Evolutionary conservation across 2,329 filamentous ascomycete species (phyloP), one percentile per base, ranked within the genome.

Genomic region (Diaporthe amygdali): DNA sequence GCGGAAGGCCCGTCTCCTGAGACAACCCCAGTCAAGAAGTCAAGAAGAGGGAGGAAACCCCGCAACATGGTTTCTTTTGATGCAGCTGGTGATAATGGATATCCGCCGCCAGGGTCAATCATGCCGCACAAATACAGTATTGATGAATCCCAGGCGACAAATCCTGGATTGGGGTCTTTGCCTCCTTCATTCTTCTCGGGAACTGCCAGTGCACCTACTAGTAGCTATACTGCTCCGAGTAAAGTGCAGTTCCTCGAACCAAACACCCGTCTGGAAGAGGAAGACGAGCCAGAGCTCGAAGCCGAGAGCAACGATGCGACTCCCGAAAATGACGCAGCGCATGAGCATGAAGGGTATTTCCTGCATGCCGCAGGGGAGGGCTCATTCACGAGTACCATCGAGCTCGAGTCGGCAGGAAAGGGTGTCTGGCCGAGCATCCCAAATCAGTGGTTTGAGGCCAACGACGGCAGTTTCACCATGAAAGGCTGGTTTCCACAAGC

Each of bases 401-500:
- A 68, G 25, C 34, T 73, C 44, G 39, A 27, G 9, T 66, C 69
- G 17, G 54, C 44, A 32, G 37, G 66, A 39, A 66, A 44, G 44
- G 71, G 71, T 2, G 56, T 69, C 32, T 73, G 71, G 71, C 69
- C 69, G 1, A 37, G 63, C 20, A 51, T 73, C 9, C 46, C 59
- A 20, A 52, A 27, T 9, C 39, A 39, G 14, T 80, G 82, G 52
- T 84, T 86, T 64, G 81, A 84, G 64, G 71, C 75, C 12, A 72
- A 79, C 25, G 78, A 78, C 39, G 72, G 74, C 22, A 87, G 84
- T 72, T 83, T 86, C 72, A 81, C 82, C 0, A 75, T 86, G 72
- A 74, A 79, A 2, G 85, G 85, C 9, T 84, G 81, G 82, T 81
- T 85, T 78, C 84, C 85, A n/a, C 76, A 79, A 66, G 74, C 74